These are phyloP conservation scores for Rhodotorula toruloides DNA, from an alignment of 768 basidiomycete genomes.

Conservation along the genomic window DNA sequence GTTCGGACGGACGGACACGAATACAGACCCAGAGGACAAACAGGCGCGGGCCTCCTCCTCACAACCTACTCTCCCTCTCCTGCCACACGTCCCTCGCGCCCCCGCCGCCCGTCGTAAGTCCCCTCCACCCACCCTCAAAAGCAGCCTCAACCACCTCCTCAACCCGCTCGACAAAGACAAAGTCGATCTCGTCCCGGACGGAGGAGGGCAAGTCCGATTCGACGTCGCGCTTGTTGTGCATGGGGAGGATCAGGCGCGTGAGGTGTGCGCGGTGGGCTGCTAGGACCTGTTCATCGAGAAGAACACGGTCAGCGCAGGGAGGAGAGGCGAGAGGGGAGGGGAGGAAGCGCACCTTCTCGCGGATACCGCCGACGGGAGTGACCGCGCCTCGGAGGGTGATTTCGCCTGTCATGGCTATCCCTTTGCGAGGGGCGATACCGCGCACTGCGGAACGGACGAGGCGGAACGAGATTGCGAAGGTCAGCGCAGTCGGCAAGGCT, in stretches of 20 bases:
- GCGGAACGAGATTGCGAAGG: conserved; percentile 40
- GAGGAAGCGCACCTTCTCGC: conserved; percentile 27
- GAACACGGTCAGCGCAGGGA: neutral
- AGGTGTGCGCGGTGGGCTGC: conserved; percentile 83
- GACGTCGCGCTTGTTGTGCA: conserved; percentile 79
- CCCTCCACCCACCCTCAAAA: conserved; percentile 49
- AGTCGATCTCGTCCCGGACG: conserved; percentile 67
- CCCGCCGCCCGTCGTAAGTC: neutral
- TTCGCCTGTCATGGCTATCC: conserved; percentile 81
- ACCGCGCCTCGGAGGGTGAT: conserved; percentile 78
- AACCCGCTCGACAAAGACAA: conserved; percentile 73
- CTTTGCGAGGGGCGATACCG: conserved; percentile 9
- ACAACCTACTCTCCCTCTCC: conserved; percentile 5
- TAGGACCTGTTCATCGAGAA: conserved; percentile 58
- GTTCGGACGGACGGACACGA: too few species aligned
- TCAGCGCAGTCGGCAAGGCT: conserved; percentile 57
- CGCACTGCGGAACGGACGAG: conserved; percentile 4
- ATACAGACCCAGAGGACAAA: too few species aligned
- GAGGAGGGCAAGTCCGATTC: conserved; percentile 74
- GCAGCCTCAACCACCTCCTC: conserved; percentile 76
- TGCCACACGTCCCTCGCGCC: neutral
- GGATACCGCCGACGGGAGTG: conserved; percentile 54
- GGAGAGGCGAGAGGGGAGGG: neutral
- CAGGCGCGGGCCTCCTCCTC: too few species aligned
- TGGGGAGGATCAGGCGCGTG: conserved; percentile 75